Evolutionary conservation across 2,329 filamentous ascomycete species (phyloP).

Genomic region (Lachnellula occidentalis): DNA sequence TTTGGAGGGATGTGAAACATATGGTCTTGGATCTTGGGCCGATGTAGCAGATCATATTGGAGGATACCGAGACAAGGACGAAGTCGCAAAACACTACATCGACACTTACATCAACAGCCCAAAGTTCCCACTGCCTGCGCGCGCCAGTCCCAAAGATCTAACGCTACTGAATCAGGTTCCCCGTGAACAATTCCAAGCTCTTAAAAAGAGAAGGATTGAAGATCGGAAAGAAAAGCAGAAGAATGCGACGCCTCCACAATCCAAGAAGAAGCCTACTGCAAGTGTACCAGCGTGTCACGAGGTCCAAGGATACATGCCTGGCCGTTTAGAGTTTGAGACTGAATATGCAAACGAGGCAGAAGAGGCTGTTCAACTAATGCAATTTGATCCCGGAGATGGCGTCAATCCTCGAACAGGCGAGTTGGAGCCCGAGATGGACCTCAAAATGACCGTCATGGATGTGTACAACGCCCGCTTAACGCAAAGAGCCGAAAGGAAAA

Average conservation of each 20-base stretch:
- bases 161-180: constrained; percentile 74
- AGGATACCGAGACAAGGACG: constrained; percentile 88
- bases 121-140: constrained; percentile 79
- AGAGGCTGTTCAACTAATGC: constrained; percentile 96
- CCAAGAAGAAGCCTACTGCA: constrained; percentile 92
- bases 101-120: constrained; percentile 79
- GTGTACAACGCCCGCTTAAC: constrained; percentile 94
- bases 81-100: constrained; percentile 92
- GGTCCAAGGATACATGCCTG: constrained; percentile 98
- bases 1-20: constrained; percentile 90
- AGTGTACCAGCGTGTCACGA: constrained; percentile 96
- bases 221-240: constrained; percentile 83
- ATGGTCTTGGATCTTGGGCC: constrained; percentile 93
- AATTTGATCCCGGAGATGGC: constrained; percentile 94
- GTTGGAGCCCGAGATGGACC: constrained; percentile 89
- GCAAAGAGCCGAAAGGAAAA: constrained; percentile 87
- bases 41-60: constrained; percentile 98
- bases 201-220: constrained; percentile 91
- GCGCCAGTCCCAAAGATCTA: constrained; percentile 77
- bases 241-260: constrained; percentile 73
- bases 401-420: constrained; percentile 78
- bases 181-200: constrained; percentile 85
- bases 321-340: constrained; percentile 92
- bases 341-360: constrained; percentile 98
- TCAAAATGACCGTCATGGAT: constrained; percentile 97